Conservation (phyloP, 2,329 filamentous ascomycete species). For the Neophaeococcomyces aloes region DNA sequence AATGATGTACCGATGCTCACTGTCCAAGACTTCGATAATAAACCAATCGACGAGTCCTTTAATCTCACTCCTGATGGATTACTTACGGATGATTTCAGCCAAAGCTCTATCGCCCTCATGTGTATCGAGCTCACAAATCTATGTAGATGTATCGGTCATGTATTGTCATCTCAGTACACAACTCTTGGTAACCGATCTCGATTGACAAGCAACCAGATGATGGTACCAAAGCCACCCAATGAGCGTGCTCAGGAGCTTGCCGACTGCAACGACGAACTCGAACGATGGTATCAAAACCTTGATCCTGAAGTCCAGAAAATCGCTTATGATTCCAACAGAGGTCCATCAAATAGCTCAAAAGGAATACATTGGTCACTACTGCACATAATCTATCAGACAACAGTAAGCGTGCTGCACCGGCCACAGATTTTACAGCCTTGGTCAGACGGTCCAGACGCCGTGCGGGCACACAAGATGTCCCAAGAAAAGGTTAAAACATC, state of each 20-base stretch:
- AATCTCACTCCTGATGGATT: slow-evolving; percentile 28
- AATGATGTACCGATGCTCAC: slow-evolving; percentile 26
- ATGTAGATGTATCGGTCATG: slow-evolving; percentile 3
- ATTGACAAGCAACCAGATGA: no score
- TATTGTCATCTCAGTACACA: slow-evolving; percentile 6
- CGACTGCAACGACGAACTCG: no score
- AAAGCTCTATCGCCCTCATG: slow-evolving; percentile 4
- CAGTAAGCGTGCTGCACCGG: slow-evolving; percentile 79
- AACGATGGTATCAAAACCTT: no score
- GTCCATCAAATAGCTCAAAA: slow-evolving; percentile 30
- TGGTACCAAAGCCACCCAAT: no score
- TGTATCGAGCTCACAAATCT: slow-evolving; percentile 11
- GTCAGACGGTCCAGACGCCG: slow-evolving; percentile 43
- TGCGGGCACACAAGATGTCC: slow-evolving; percentile 68
- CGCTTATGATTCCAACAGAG: slow-evolving; percentile 5
- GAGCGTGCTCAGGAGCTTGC: no score
- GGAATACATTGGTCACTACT: slow-evolving; percentile 70
- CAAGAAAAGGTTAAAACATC: slow-evolving; percentile 71
- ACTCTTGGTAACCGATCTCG: background rate
- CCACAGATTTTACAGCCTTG: slow-evolving; percentile 75
- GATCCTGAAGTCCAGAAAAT: no score
- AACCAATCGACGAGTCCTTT: slow-evolving; percentile 45
- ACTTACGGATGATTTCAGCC: slow-evolving; percentile 7
- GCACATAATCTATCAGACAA: slow-evolving; percentile 89
- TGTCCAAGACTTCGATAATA: slow-evolving; percentile 9